Evolutionary conservation across 2,329 filamentous ascomycete species (phyloP), one percentile per base, ranked within the genome.

Genomic region (Talaromyces sp.): DNA sequence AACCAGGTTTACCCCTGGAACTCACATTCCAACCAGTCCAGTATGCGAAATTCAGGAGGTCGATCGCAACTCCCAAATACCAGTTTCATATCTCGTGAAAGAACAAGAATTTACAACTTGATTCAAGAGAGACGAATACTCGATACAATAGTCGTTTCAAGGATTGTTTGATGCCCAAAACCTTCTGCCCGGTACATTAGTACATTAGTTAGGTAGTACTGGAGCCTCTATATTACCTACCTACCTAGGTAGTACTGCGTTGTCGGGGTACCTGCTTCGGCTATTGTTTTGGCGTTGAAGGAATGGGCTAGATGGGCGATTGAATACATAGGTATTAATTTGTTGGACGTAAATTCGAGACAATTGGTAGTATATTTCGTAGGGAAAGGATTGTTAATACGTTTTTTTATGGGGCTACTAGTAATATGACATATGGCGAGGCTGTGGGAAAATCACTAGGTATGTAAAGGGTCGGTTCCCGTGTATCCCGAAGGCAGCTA

Each of bases 211-310:
- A 13, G 6, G 6, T 19, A 7, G 7, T 35, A 4, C 32, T 35
- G 11, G 32, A 35, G 11, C 32, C 32, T 35, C 4, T 16, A 35
- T 14, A 35, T 32, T n/a, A n/a, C n/a, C n/a, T n/a, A n/a, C n/a
- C n/a, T n/a, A n/a, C n/a, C n/a, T n/a, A n/a, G n/a, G n/a, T 32
- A n/a, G n/a, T n/a, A 11, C 8, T 17, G 35, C 49, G 54, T 56
- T 56, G 54, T 47, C 54, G 37, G 54, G 42, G 29, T 44, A 44
- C 24, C 42, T 30, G 42, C 42, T 14, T 11, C 27, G n/a, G 27
- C 27, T 17, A 44, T 32, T 24, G 42, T 13, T 35, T 35, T 35
- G 40, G 36, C 36, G 36, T 39, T 17, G 36, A 39, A 43, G 8
- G 27, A 29, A 17, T 29, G 40, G 40, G n/a, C 40, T n/a, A 43